Evolutionary conservation across 495 filamentous ascomycete species (phyloP), one percentile per base, ranked within the genome.

Genomic region (Aspergillus indologenus): DNA sequence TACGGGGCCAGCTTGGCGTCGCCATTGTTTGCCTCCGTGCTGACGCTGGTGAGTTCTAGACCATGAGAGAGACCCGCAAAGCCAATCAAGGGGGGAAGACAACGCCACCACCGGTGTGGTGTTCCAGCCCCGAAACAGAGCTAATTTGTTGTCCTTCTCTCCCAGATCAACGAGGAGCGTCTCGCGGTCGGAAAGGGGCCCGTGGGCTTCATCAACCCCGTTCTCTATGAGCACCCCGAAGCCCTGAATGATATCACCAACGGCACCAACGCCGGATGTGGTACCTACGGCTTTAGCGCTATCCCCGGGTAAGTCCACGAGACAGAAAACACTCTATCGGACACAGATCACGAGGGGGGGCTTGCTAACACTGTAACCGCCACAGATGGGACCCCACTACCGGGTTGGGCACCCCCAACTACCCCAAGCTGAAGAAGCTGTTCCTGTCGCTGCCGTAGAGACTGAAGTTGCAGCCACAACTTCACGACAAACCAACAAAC

Each of bases 121-220:
- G n/a, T n/a, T n/a, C n/a, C 26, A 29, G 26, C 26, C 26, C 26
- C n/a, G n/a, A 9, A 29, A 29, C 26, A 29, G 9, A 29, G 26
- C 26, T 29, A 9, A 29, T 29, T 29, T 29, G 3, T 9, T 29
- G 9, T 29, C 4, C 9, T 9, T 53, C 23, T n/a, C 17, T 11
- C 4, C 18, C 21, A 83, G 2, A 75, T 89, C 59, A 88, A 88
- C 58, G 86, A 87, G 65, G 83, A 82, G 61, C 75, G 86, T 21
- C 58, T 86, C 20, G 76, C 75, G 0, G 70, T 64, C 4, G 83
- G 81, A 40, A 83, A 87, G 56, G 64, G 79, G 18, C 79, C 80
- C 0, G 74, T 88, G 0, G 86, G 86, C 0, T 81, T 88, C 54
- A 65, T 87, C 29, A 87, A 88, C 57, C 86, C 83, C 17, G 71